These are phyloP conservation scores for Aspergillus caelatus DNA, from an alignment of 2,329 filamentous ascomycete species.

Conservation along the genomic window DNA sequence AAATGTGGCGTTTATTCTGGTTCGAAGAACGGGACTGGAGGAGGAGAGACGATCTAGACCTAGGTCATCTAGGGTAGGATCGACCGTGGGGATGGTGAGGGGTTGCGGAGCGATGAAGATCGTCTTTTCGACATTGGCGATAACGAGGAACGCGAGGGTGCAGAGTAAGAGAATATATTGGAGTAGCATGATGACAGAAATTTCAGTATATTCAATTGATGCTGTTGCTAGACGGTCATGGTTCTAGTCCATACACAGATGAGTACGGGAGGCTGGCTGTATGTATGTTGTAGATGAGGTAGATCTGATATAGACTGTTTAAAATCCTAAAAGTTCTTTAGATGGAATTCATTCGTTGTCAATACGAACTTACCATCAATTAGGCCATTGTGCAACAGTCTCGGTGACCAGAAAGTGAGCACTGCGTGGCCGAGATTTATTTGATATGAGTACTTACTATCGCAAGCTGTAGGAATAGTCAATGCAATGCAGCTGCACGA, in stretches of 20 bases:
- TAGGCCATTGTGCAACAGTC: neutral
- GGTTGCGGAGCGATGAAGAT: conserved; percentile 77
- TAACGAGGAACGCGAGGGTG: conserved; percentile 17
- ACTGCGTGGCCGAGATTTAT: neutral
- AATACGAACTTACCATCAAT: neutral
- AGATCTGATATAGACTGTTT: neutral
- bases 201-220: no score
- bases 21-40: conserved; percentile 58
- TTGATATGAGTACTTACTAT: no score
- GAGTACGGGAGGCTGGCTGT: neutral
- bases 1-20: conserved; percentile 69
- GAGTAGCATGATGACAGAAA: conserved; percentile 6
- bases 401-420: neutral
- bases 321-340: neutral
- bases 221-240: neutral
- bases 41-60: conserved; percentile 68
- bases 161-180: conserved; percentile 23
- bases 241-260: neutral
- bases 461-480: no score
- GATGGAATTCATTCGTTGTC: neutral
- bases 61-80: conserved; percentile 62
- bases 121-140: conserved; percentile 85
- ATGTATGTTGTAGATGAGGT: neutral
- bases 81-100: conserved; percentile 58
- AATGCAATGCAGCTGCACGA: neutral